A percentile compares a stretch with the other conserved stretches of the same genome.
Conservation (phyloP, 2,329 filamentous ascomycete genomes). For the Colletotrichum noveboracense region DNA sequence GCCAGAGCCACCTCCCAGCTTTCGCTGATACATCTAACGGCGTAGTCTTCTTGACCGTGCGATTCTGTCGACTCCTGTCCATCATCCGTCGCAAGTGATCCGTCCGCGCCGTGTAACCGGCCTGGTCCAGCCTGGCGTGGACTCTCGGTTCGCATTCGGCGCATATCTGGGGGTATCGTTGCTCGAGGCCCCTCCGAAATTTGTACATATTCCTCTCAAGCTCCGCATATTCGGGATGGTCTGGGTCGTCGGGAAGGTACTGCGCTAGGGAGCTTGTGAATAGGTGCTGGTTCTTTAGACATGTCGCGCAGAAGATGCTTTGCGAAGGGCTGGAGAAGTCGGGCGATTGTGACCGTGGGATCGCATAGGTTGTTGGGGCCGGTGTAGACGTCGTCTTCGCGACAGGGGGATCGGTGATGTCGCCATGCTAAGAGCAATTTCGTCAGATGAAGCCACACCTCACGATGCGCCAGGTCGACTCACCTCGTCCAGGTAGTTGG, state of each 20-base stretch:
- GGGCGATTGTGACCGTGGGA: constrained; percentile 42
- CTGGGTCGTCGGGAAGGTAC: constrained; percentile 72
- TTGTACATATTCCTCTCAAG: constrained; percentile 72
- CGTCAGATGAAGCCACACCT: neutral
- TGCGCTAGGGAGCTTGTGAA: constrained; percentile 78
- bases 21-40: constrained; percentile 47
- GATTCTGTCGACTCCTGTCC: constrained; percentile 62
- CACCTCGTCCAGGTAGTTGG: constrained; percentile 90
- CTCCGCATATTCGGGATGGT: constrained; percentile 71
- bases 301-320: constrained; percentile 73
- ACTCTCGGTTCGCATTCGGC: constrained; percentile 78
- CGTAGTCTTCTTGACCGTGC: constrained; percentile 43
- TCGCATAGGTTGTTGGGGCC: constrained; percentile 51
- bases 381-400: constrained; percentile 55
- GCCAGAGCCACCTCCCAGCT: constrained; percentile 53
- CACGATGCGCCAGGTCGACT: constrained; percentile 22
- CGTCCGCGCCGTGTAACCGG: constrained; percentile 83
- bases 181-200: constrained; percentile 76
- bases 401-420: constrained; percentile 86
- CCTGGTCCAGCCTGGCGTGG: constrained; percentile 69
- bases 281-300: constrained; percentile 87
- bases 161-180: constrained; percentile 89
- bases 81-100: constrained; percentile 79
- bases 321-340: constrained; percentile 36
- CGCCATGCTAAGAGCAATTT: constrained; percentile 69